A percentile compares a stretch with the other conserved stretches of the same genome.
Conservation (phyloP, 1,139 yeast genomes). For the Pichia sp. region DNA sequence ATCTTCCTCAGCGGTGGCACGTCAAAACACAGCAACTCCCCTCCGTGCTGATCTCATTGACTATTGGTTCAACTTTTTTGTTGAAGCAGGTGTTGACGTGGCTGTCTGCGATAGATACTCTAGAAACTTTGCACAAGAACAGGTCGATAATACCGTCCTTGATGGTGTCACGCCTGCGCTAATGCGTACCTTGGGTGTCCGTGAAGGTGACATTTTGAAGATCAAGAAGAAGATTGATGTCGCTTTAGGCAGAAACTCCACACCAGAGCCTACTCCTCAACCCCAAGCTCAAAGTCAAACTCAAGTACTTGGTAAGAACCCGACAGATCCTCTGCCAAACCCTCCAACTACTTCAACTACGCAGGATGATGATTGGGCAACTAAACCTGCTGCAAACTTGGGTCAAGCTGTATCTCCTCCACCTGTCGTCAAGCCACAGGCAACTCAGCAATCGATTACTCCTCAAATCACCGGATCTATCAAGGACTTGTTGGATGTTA, state of each 20-base stretch:
- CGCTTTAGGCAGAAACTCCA: constrained; percentile 49
- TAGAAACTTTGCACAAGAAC: constrained; percentile 78
- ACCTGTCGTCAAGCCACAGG: constrained; percentile 9
- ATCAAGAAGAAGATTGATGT: constrained; percentile 77
- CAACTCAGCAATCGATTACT: constrained; percentile 19
- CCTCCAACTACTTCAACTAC: constrained; percentile 9
- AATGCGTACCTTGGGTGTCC: constrained; percentile 82
- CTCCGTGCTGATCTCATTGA: constrained; percentile 48
- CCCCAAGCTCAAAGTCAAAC: not conserved
- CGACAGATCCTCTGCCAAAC: constrained; percentile 14
- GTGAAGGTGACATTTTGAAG: constrained; percentile 93
- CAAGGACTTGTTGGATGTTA: constrained; percentile 74
- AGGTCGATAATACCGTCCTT: constrained; percentile 81
- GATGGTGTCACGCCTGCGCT: constrained; percentile 76
- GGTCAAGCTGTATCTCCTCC: constrained; percentile 10
- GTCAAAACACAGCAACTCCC: constrained; percentile 21
- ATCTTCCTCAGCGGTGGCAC: constrained; percentile 16
- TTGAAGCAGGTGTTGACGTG: constrained; percentile 88
- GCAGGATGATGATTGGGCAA: constrained; percentile 89
- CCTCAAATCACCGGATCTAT: constrained; percentile 74
- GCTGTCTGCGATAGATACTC: constrained; percentile 93
- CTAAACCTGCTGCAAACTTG: constrained; percentile 66
- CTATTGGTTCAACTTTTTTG: constrained; percentile 97
- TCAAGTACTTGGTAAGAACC: constrained; percentile 5
- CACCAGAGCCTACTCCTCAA: constrained; percentile 10